A percentile compares a stretch with the other conserved stretches of the same genome.
Evolutionary conservation across 176 grass and related monocot species (phyloP).

Genomic region (Metroxylon sagu): DNA sequence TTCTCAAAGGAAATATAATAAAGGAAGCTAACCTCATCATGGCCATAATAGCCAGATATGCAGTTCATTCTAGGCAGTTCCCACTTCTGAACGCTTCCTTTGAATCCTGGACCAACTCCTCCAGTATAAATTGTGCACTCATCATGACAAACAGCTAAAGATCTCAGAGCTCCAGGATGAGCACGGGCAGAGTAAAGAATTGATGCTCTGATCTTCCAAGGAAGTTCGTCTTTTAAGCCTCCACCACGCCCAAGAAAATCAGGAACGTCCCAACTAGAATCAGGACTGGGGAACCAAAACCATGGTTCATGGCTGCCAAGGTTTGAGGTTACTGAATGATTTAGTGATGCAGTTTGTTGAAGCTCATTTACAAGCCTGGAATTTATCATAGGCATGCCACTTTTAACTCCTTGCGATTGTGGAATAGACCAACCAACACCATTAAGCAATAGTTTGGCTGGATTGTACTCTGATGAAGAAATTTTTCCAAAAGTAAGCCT

Average conservation of each 20-base stretch:
- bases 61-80: conserved; percentile 81
- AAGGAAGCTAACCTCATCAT: conserved; percentile 76
- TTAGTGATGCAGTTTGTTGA: conserved; percentile 31
- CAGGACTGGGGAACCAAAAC: conserved; percentile 88
- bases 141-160: conserved; percentile 64
- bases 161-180: conserved; percentile 69
- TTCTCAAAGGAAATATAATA: conserved; percentile 12
- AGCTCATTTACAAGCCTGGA: conserved; percentile 32
- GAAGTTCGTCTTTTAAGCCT: conserved; percentile 45
- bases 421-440: conserved; percentile 56
- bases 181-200: conserved; percentile 63
- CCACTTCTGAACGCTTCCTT: conserved; percentile 89
- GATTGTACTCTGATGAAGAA: conserved; percentile 34
- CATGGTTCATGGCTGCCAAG: conserved; percentile 42
- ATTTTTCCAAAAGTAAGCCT: conserved; percentile 34
- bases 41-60: conserved; percentile 83
- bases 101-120: conserved; percentile 88
- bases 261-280: conserved; percentile 41
- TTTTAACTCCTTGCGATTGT: conserved; percentile 59
- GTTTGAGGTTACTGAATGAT: conserved; percentile 30
- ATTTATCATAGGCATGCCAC: conserved; percentile 26
- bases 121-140: conserved; percentile 86
- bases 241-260: conserved; percentile 70
- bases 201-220: conserved; percentile 81
- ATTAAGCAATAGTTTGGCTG: conserved; percentile 55